These are phyloP conservation scores for Toxicodendron radicans DNA, from an alignment of 345 rosid species.

Conservation along the genomic window DNA sequence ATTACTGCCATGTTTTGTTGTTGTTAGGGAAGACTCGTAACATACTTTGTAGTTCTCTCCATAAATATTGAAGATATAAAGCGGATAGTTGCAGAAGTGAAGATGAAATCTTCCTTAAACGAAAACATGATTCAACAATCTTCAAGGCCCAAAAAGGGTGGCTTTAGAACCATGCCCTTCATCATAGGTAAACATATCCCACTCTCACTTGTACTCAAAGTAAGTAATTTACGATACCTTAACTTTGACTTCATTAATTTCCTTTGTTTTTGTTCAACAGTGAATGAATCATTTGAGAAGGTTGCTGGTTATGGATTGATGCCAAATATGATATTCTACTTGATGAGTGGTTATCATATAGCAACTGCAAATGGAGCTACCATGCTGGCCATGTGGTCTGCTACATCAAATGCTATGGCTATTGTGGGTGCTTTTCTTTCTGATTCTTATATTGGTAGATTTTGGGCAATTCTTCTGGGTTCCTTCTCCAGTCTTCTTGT, in stretches of 20 bases:
- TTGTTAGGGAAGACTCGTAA: not conserved
- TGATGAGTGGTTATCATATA: conserved; percentile 26
- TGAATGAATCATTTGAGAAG: conserved; percentile 16
- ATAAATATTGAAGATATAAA: not conserved
- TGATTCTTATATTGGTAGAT: conserved; percentile 33
- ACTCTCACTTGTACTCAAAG: not conserved
- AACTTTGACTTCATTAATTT: too few relatives aligned
- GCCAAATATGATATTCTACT: conserved; percentile 35
- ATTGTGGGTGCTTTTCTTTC: conserved; percentile 34
- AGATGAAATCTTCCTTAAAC: not conserved
- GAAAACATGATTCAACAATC: not conserved
- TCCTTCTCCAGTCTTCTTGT: conserved; percentile 27
- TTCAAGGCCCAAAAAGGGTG: conserved; percentile 3
- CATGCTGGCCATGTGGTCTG: conserved; percentile 16
- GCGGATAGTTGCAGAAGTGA: not conserved
- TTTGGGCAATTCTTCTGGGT: conserved; percentile 12
- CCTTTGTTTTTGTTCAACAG: not conserved
- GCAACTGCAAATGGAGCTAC: conserved; percentile 17
- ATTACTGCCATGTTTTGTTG: not conserved
- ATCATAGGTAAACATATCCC: conserved; percentile 1
- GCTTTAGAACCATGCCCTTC: conserved; percentile 3
- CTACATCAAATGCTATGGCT: conserved; percentile 24
- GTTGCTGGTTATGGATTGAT: not conserved
- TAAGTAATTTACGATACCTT: too few relatives aligned
- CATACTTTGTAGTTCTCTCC: not conserved